Evolutionary conservation across 2,329 filamentous ascomycete genomes (phyloP).

Genomic region (Arachnopeziza araneosa): DNA sequence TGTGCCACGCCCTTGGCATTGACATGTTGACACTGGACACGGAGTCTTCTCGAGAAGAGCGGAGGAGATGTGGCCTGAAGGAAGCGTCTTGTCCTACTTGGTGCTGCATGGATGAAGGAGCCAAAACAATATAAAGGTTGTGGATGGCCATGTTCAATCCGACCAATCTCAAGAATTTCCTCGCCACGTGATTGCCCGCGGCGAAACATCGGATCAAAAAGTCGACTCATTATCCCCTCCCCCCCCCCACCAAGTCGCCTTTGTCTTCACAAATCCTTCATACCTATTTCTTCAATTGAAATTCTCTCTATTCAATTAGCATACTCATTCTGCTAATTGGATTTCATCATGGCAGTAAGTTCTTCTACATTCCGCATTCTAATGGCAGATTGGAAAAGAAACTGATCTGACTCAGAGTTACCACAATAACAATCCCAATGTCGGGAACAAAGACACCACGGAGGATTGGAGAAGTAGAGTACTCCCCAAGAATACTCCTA

Average conservation of each 20-base stretch:
- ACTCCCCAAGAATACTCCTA: neutral
- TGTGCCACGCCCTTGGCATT: neutral
- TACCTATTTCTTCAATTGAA: neutral
- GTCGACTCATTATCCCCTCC: neutral
- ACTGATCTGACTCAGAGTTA: slow-evolving; percentile 43
- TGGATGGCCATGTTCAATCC: neutral
- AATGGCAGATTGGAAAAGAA: neutral
- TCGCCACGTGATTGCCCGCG: neutral
- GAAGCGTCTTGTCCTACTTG: no score
- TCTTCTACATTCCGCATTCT: no score
- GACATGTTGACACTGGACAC: neutral
- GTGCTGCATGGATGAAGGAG: no score
- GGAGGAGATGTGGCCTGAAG: no score
- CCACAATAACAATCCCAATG: slow-evolving; percentile 73
- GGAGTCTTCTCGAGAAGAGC: neutral
- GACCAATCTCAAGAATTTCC: neutral
- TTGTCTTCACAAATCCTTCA: neutral
- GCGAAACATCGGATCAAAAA: neutral
- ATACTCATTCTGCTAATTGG: neutral
- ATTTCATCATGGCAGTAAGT: neutral
- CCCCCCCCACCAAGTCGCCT: neutral
- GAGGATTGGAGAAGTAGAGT: slow-evolving; percentile 78
- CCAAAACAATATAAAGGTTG: no score
- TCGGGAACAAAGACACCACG: slow-evolving; percentile 66
- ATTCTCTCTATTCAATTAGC: neutral